phyloP scores from a whole-genome alignment of 352 stramenopile genomes.

The Phytopythium boreale region DNA sequence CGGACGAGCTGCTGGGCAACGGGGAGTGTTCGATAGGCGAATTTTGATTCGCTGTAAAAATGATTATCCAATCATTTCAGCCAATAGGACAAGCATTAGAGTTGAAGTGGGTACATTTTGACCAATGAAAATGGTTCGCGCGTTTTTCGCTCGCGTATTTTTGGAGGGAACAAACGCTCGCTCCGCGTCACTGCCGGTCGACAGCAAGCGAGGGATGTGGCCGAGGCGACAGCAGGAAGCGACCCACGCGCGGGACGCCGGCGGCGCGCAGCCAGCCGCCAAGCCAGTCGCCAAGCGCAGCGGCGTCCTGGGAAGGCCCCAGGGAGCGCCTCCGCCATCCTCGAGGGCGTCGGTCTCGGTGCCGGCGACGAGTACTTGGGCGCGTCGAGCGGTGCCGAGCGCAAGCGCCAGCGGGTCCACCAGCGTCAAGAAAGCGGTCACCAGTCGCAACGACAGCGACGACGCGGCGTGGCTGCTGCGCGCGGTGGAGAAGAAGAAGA shows the following conservation, averaged over 20 bases:
- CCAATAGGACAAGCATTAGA: neutral
- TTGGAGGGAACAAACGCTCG: neutral
- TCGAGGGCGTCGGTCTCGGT: neutral
- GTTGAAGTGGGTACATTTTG: constrained; percentile 6
- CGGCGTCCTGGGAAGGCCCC: neutral
- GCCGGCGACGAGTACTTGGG: neutral
- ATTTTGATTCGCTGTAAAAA: constrained; percentile 9
- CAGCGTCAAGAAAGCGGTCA: neutral
- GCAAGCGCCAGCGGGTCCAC: neutral
- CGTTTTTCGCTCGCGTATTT: constrained; percentile 2
- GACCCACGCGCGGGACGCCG: neutral
- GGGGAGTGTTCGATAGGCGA: neutral
- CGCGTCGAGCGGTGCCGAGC: constrained; percentile 9
- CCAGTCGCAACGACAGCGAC: constrained; percentile 9
- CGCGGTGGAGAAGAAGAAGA: constrained; percentile 30
- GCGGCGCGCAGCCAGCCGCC: neutral
- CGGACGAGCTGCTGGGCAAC: neutral
- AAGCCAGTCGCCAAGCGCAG: neutral
- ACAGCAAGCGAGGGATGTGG: neutral
- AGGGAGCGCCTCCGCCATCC: neutral
- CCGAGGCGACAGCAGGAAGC: neutral
- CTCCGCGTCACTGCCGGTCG: no score
- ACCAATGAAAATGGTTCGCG: constrained; percentile 28
- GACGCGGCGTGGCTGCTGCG: constrained; percentile 25
- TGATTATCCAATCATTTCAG: neutral